Evolutionary conservation across 768 basidiomycete species (phyloP).

Genomic region (Hysterangium stoloniferum): DNA sequence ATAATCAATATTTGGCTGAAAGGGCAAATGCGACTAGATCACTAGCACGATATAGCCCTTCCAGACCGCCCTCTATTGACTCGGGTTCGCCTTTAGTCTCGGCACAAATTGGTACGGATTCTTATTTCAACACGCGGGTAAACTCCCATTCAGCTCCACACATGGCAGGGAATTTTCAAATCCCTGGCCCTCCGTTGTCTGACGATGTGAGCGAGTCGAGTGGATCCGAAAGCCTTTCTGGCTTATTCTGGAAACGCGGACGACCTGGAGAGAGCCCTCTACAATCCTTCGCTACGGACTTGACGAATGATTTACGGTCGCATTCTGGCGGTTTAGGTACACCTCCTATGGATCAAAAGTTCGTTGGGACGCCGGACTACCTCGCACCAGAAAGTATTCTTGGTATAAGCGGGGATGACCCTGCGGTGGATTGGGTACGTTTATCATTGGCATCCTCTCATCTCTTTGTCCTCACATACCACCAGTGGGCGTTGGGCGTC

Average conservation of each 20-base stretch:
- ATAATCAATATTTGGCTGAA: slow-evolving; percentile 30
- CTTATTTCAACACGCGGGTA: slow-evolving; percentile 73
- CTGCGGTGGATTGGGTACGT: slow-evolving; percentile 92
- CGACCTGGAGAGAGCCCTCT: slow-evolving; percentile 64
- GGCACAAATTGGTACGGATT: slow-evolving; percentile 47
- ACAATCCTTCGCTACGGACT: slow-evolving; percentile 80
- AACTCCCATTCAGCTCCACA: slow-evolving; percentile 42
- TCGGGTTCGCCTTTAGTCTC: slow-evolving; percentile 69
- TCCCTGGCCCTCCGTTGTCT: slow-evolving; percentile 39
- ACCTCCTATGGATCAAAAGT: slow-evolving; percentile 82
- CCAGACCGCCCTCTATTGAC: slow-evolving; percentile 77
- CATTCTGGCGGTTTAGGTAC: slow-evolving; percentile 58
- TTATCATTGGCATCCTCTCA: not conserved
- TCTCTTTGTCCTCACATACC: slow-evolving; percentile 14
- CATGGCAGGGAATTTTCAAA: slow-evolving; percentile 56
- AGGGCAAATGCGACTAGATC: slow-evolving; percentile 21
- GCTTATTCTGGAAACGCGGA: slow-evolving; percentile 34
- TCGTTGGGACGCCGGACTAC: slow-evolving; percentile 97
- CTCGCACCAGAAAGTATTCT: slow-evolving; percentile 93
- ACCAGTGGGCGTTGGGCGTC: slow-evolving; percentile 95
- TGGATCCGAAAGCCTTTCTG: slow-evolving; percentile 66
- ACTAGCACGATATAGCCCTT: slow-evolving; percentile 56
- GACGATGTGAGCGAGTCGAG: slow-evolving; percentile 87
- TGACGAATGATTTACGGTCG: slow-evolving; percentile 75
- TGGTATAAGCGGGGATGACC: slow-evolving; percentile 91